Evolutionary conservation across 1,139 yeast genomes (phyloP), one percentile per base, ranked within the genome.

Genomic region (Suhomyces chickasaworum): DNA sequence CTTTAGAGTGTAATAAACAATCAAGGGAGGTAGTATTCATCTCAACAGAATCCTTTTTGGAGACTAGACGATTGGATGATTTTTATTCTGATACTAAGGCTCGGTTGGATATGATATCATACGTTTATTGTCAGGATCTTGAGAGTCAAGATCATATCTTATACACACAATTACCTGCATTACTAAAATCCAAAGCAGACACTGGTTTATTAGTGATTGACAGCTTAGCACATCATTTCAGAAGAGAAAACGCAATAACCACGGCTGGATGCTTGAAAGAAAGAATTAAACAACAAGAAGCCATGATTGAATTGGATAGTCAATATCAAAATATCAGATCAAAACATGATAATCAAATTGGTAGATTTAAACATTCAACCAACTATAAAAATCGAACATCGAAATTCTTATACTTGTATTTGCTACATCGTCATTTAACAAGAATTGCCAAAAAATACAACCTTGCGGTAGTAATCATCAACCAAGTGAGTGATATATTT

Each of bases 191-290:
- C 2, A 72, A 81, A 2, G 83, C 79, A 37, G 56, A 86, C 17
- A 69, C 90, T 0, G 46, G 50, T 2, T 32, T 47, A 22, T 15
- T 47, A 4, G 73, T 89, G 0, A 73, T 90, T 8, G 97, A 90
- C 63, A 86, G 95, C 31, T 81, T 90, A n/a, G 89, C 96, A 0
- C 95, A 89, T 52, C 96, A 89, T 60, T 69, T 86, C 43, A 68
- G 97, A 47, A 82, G 86, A 2, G 95, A 86, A 54, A 73, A 83
- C 36, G 69, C 71, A 6, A 63, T 71, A 7, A 60, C 66, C 42
- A 69, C 62, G 50, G 53, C 65, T 2, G 53, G 58, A 3, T 68
- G 61, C 47, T 54, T 74, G 8, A 56, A 56, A 35, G 57, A 61
- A 10, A 51, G 49, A 37, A 49, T 71, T 3, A 45, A 50, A 5